phyloP scores from a whole-genome alignment of 768 basidiomycete species.

The Pulveroboletus ravenelii region DNA sequence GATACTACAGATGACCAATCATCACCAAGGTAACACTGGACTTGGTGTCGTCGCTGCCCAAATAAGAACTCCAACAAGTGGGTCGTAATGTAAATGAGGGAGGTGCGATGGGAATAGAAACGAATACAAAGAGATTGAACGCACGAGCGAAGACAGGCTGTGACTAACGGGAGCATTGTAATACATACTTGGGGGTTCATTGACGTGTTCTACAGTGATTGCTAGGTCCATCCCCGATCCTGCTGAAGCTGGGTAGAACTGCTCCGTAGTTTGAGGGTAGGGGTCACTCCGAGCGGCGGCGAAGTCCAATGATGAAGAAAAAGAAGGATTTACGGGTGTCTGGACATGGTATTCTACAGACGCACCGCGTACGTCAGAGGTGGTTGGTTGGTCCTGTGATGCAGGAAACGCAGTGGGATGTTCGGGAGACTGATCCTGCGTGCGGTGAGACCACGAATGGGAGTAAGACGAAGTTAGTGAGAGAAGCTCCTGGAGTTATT shows the following conservation, averaged over 20 bases:
- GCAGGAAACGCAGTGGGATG: not conserved
- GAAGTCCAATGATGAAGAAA: constrained; percentile 7
- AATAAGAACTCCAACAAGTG: too few relatives aligned
- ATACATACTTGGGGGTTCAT: constrained; percentile 7
- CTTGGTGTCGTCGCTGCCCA: too few relatives aligned
- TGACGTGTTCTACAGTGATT: constrained; percentile 16
- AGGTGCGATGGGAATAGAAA: not conserved
- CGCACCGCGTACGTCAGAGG: not conserved
- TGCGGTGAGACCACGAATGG: not conserved
- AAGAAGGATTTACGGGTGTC: not conserved
- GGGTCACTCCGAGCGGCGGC: not conserved
- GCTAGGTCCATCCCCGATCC: constrained; percentile 6
- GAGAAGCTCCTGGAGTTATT: constrained; percentile 25
- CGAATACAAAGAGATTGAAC: constrained; percentile 5
- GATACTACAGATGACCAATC: too few relatives aligned
- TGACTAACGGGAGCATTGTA: constrained; percentile 12
- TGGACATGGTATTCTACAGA: constrained; percentile 3
- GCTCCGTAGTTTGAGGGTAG: constrained; percentile 4
- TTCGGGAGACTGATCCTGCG: constrained; percentile 2
- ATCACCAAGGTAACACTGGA: too few relatives aligned
- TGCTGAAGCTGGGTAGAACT: constrained; percentile 2
- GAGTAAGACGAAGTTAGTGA: constrained; percentile 6
- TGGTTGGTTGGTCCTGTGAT: not conserved
- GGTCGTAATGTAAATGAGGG: not conserved
- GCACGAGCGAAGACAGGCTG: constrained; percentile 23